phyloP scores from a whole-genome alignment of 768 basidiomycete genomes.

The Amanita inopinata region DNA sequence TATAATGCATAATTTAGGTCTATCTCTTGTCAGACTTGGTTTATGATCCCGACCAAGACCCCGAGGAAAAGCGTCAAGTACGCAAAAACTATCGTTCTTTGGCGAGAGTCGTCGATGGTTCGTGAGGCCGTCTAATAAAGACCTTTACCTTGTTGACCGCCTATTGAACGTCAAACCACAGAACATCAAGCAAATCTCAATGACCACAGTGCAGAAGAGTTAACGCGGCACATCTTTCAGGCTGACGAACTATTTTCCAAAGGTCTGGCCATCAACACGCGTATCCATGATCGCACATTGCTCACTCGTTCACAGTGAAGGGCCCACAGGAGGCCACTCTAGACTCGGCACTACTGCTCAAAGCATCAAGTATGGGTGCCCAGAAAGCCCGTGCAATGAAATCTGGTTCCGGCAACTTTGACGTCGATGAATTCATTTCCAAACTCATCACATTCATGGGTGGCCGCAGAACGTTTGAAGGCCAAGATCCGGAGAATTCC shows the following conservation, averaged over 20 bases:
- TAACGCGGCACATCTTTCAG: constrained; percentile 43
- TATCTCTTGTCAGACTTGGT: constrained; percentile 23
- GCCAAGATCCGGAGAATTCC: constrained; percentile 32
- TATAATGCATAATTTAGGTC: not conserved
- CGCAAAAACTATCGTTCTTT: constrained; percentile 66
- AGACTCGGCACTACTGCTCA: constrained; percentile 74
- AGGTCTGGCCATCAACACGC: constrained; percentile 10
- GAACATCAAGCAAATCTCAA: constrained; percentile 42
- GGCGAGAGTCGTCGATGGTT: constrained; percentile 57
- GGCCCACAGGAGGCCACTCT: constrained; percentile 84
- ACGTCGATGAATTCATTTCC: constrained; percentile 82
- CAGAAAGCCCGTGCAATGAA: constrained; percentile 90
- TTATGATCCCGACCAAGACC: constrained; percentile 82
- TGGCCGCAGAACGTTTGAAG: constrained; percentile 41
- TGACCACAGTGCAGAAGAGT: constrained; percentile 45
- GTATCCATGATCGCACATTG: not conserved
- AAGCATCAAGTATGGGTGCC: constrained; percentile 69
- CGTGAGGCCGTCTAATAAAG: constrained; percentile 13
- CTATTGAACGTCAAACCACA: constrained; percentile 13
- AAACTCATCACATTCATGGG: constrained; percentile 73
- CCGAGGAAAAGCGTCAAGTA: constrained; percentile 66
- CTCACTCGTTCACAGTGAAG: constrained; percentile 37
- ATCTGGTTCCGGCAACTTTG: constrained; percentile 80
- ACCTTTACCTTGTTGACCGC: not conserved
- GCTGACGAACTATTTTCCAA: constrained; percentile 58